A percentile compares a stretch with the other conserved stretches of the same genome.
Conservation (phyloP, 2,329 filamentous ascomycete species). For the Fonsecaea monophora region DNA sequence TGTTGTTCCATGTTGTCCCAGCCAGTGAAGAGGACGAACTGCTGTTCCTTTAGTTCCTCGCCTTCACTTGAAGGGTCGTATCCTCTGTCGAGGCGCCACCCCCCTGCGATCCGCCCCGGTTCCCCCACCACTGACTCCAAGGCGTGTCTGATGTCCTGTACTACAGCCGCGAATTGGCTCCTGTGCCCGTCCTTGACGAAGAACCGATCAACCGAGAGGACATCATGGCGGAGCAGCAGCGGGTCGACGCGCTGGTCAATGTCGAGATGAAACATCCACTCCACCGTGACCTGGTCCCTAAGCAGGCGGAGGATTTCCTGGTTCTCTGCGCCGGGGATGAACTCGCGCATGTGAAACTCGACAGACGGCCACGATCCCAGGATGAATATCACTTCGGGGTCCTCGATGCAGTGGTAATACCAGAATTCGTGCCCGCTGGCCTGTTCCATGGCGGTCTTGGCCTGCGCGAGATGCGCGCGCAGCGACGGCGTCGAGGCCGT, state of each 20-base stretch:
- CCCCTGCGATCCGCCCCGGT: constrained; percentile 44
- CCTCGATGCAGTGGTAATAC: constrained; percentile 54
- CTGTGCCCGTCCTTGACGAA: constrained; percentile 25
- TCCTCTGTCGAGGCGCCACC: constrained; percentile 50
- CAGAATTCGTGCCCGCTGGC: constrained; percentile 49
- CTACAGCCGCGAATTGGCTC: constrained; percentile 18
- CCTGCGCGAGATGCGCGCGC: constrained; percentile 45
- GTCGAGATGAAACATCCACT: constrained; percentile 55
- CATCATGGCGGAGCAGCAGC: constrained; percentile 14
- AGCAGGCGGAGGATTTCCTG: constrained; percentile 49
- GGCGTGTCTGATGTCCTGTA: constrained; percentile 16
- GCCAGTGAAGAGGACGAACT: constrained; percentile 52
- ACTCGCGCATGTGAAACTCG: constrained; percentile 50
- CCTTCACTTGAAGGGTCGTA: constrained; percentile 27
- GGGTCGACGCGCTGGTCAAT: constrained; percentile 39
- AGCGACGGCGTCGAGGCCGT: constrained; percentile 39
- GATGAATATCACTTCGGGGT: constrained; percentile 53
- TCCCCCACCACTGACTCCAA: constrained; percentile 38
- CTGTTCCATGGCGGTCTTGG: constrained; percentile 47
- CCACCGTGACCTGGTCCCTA: constrained; percentile 48
- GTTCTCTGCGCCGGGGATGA: constrained; percentile 53
- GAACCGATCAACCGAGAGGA: constrained; percentile 29
- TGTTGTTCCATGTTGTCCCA: constrained; percentile 50
- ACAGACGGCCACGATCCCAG: constrained; percentile 56
- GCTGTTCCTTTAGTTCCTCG: constrained; percentile 47